Base-by-base conservation (phyloP, 2,329 filamentous ascomycete species). In the Chrysoporthe austroafricana region DNA sequence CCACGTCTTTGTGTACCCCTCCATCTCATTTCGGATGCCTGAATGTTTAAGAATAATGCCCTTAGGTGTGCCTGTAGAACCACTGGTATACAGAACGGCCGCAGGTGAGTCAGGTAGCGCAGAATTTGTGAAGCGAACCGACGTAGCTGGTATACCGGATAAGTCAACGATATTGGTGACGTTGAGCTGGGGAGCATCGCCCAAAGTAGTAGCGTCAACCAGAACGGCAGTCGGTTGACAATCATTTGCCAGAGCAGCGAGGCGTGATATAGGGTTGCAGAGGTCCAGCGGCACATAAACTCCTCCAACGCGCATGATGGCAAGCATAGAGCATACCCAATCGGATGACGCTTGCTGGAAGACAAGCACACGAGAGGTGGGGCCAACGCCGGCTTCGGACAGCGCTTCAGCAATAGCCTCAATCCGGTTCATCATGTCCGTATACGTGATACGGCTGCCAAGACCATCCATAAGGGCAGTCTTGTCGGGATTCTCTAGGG, bases 231-330 rank as follows among this genome's bases (percentile, higher is more conserved):
- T 21, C 1, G 57, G 57, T 4, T 59, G 36, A 7, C 34, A n/a
- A 5, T 42, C 4, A 16, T 42, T 43, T 1, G 75, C 74, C 1
- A 80, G 74, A 3, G 67, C 62, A 0, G 72, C 66, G 0, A 82
- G 76, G 1, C 82, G 74, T 7, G 72, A 26, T 0, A 73, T 18
- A 1, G 76, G 72, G 11, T 73, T 76, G 0, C 72, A 68, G 0
- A 74, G 58, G 64, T 85, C 84, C 0, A 85, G 73, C 2, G 80
- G 80, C 4, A 82, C 73, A 46, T 80, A 81, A 1, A 77, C 71
- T 8, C 73, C 76, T 1, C 81, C 82, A 14, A 80, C 62, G 0
- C 76, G 73, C 64, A 77, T 69, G 50, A 84, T 80, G 8, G 79
- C 83, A 3, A 84, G 74, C 56, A 84, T 69, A 0, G 77, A 79